Evolutionary conservation across 2,329 filamentous ascomycete species (phyloP), one percentile per base, ranked within the genome.

Genomic region (Cercospora sesami): DNA sequence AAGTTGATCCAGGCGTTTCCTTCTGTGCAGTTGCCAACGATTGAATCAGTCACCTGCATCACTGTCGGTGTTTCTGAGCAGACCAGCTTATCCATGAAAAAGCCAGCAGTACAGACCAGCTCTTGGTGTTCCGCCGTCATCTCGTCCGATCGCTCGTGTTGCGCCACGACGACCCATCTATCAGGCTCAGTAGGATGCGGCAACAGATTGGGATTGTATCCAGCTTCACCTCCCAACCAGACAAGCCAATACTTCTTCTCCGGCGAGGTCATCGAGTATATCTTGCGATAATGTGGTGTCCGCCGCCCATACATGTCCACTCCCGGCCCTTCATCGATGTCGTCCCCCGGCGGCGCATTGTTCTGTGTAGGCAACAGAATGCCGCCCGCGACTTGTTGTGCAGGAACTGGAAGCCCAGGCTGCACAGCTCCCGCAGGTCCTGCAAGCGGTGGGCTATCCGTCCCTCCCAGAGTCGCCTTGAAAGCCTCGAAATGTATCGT

Each of bases 161-260:
- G 72, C 8, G 72, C 73, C 4, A 86, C 80, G 26, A 87, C 80
- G 68, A 85, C 82, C 80, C 82, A 88, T 1, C 80, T 83, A 48
- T 85, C 75, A 2, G 80, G 75, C 6, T 80, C 73, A 1, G 73
- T 76, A 2, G 85, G 86, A 73, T 88, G 86, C 0, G 86, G 85
- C 45, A 88, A 81, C 69, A 88, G 82, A 75, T 85, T 88, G 16
- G 86, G 86, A 68, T 88, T 88, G 66, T 84, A 81, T 33, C 80
- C 79, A 6, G 73, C 64, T 5, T 79, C 72, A 36, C 76, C 75
- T 10, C 78, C 80, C 69, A 88, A 86, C 16, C 80, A 75, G 73
- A 88, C 81, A 28, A 71, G 69, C 70, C 87, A 87, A 78, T 81
- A 87, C 33, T 79, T 82, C 36, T 74, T 77, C 70, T 86, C 79